Conservation (phyloP, 2,329 filamentous ascomycete species). For the Pseudogymnoascus sp. region DNA sequence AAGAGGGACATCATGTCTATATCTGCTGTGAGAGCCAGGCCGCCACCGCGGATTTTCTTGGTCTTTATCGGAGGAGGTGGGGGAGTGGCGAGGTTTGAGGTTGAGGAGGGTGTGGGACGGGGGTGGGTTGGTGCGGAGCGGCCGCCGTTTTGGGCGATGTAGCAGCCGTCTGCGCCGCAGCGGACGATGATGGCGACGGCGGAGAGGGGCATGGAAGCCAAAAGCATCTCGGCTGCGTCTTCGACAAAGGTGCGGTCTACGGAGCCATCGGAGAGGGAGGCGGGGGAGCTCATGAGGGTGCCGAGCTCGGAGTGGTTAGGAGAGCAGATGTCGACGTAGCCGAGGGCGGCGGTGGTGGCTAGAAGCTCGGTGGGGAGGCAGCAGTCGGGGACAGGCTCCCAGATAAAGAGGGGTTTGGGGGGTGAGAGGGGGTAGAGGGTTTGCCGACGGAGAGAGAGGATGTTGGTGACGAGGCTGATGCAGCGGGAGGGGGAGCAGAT, state of each 20-base stretch:
- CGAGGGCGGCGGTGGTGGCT: slow-evolving; percentile 55
- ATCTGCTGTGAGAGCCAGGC: slow-evolving; percentile 48
- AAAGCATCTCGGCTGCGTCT: slow-evolving; percentile 52
- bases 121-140: slow-evolving; percentile 12
- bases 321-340: slow-evolving; percentile 54
- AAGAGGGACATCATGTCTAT: slow-evolving; percentile 57
- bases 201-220: slow-evolving; percentile 55
- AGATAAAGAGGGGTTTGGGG: slow-evolving; percentile 68
- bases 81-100: neutral
- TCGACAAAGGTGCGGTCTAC: slow-evolving; percentile 47
- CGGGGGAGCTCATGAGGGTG: slow-evolving; percentile 60
- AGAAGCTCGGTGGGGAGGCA: slow-evolving; percentile 64
- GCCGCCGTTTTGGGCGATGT: slow-evolving; percentile 39
- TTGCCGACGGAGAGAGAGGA: slow-evolving; percentile 50
- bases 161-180: slow-evolving; percentile 65
- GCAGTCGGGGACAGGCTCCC: slow-evolving; percentile 90
- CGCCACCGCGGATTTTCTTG: slow-evolving; percentile 36
- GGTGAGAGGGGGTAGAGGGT: slow-evolving; percentile 27
- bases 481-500: slow-evolving; percentile 75
- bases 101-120: neutral
- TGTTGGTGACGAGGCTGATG: slow-evolving; percentile 64
- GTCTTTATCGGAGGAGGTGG: slow-evolving; percentile 9
- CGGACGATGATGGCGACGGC: slow-evolving; percentile 61
- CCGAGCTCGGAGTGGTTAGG: slow-evolving; percentile 90
- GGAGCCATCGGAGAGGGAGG: slow-evolving; percentile 41